Base-by-base conservation (phyloP, 2,329 filamentous ascomycete species). In the Pestalotiopsis sp. region DNA sequence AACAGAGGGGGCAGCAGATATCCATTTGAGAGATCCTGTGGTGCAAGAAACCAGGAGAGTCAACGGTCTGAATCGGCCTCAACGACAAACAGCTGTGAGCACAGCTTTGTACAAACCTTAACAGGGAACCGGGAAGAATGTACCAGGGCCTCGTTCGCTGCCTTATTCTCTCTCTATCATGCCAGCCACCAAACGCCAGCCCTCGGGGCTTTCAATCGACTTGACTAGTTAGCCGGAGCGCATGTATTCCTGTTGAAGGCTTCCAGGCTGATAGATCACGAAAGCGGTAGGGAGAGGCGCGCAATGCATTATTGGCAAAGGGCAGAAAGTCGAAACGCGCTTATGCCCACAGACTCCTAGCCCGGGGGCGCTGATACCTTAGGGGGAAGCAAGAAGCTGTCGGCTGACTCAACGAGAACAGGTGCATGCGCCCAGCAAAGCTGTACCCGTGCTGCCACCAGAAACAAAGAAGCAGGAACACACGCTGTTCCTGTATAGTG, bases 121-220 rank as follows among this genome's bases (percentile, higher is more conserved):
- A 70, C 69, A 69, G 68, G 66, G 57, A 67, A 68, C 65, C 65
- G 72, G 69, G 68, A 76, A 75, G 74, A 76, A 76, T 76, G 75
- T 70, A 72, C 72, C 70, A 69, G 69, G 22, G 38, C 35, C 14
- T 30, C 57, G 13, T 20, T 70, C 71, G 71, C 64, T 66, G 40
- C 57, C 67, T 61, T 35, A 9, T 35, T 35, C 30, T 35, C 30
- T 35, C 30, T 35, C 30, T 10, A 30, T 57, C 72, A 75, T 76
- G 76, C 75, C 75, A 76, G 73, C 72, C 73, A 73, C 70, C 65
- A 52, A 17, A 70, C 68, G 66, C 70, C 71, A 68, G 66, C 67
- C 70, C 71, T 73, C 71, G 69, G 71, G 64, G 71, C 74, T 73
- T 68, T 59, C 38, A 20, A 35, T 9, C 30, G 30, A 35, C 20